phyloP scores from a whole-genome alignment of 2,329 filamentous ascomycete species.

The Trichophyton schoenleinii region DNA sequence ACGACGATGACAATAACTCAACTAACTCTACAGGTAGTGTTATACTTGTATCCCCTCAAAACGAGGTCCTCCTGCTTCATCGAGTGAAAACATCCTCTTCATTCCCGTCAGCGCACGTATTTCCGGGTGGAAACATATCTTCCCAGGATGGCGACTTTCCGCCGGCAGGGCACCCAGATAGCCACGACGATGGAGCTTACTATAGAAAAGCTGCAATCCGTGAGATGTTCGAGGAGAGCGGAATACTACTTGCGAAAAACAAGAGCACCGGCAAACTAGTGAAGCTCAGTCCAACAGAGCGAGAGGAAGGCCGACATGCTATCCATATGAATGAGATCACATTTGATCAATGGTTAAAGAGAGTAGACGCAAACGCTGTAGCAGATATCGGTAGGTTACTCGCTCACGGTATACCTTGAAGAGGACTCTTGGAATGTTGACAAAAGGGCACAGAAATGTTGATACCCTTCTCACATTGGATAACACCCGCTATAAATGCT shows the following conservation, averaged over 20 bases:
- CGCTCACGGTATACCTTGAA: background rate
- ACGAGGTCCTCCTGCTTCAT: conserved; percentile 78
- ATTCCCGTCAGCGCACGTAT: conserved; percentile 88
- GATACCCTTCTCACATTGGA: conserved; percentile 79
- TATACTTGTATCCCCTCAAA: conserved; percentile 69
- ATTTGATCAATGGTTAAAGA: conserved; percentile 54
- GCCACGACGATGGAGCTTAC: conserved; percentile 57
- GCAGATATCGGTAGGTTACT: conserved; percentile 45
- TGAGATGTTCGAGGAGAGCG: conserved; percentile 92
- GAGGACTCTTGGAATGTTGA: background rate
- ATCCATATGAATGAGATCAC: conserved; percentile 55
- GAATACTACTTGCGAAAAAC: conserved; percentile 59
- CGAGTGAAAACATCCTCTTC: conserved; percentile 70
- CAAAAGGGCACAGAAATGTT: conserved; percentile 32
- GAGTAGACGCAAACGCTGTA: conserved; percentile 24
- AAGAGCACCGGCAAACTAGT: conserved; percentile 40
- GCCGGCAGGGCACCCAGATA: conserved; percentile 36
- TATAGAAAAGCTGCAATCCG: conserved; percentile 77
- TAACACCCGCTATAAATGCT: conserved; percentile 58
- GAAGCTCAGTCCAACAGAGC: conserved; percentile 45
- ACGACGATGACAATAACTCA: background rate
- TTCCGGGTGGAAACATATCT: conserved; percentile 72
- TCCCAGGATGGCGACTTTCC: conserved; percentile 59
- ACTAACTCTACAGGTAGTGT: conserved; percentile 42
- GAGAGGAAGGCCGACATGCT: conserved; percentile 52